Base-by-base conservation (phyloP, 2,329 filamentous ascomycete species). In the Mycocentrospora acerina region DNA sequence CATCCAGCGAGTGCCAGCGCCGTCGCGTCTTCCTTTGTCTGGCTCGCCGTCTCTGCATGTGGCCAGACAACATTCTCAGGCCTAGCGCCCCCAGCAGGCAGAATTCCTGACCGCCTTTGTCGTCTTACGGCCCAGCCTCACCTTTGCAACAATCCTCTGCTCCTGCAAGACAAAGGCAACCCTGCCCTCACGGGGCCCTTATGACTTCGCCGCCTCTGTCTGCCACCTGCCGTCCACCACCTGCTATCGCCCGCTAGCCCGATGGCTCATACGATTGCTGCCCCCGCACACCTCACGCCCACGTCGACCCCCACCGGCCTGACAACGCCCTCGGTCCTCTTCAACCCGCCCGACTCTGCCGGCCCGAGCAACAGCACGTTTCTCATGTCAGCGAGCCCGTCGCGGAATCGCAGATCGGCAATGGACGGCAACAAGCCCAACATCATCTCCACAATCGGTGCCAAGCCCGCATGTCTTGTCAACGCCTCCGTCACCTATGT, bases 401-500 rank as follows among this genome's bases (percentile, higher is more conserved):
- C 83, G 42, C 68, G 71, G 24, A 57, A 47, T 40, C 63, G 69
- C 31, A 64, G 60, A 43, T 73, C 77, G 14, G 77, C 77, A 43
- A 76, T 76, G 39, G 89, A 94, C 62, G 83, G 82, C 49, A 94
- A 95, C 69, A 84, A 86, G 33, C 91, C 91, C 24, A 87, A 85
- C 64, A 87, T 95, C 45, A 91, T 76, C 51, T 74, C 73, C 24
- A 76, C 74, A 9, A 69, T 77, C 34, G 74, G 74, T 40, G 73
- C 75, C 69, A 82, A 90, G 52, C 93, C 93, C 25, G 90, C 93
- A 24, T 97, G 91, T 63, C 78, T 98, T 33, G 91, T 98, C 53
- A 98, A 98, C 74, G 93, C 93, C 35, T 97, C 93, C 1, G 91
- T 97, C 44, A 98, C 93, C n/a, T 96, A 95, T 67, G 95, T 93